phyloP scores from a whole-genome alignment of 2,329 filamentous ascomycete genomes.

The Alternaria novae-zelandiae region DNA sequence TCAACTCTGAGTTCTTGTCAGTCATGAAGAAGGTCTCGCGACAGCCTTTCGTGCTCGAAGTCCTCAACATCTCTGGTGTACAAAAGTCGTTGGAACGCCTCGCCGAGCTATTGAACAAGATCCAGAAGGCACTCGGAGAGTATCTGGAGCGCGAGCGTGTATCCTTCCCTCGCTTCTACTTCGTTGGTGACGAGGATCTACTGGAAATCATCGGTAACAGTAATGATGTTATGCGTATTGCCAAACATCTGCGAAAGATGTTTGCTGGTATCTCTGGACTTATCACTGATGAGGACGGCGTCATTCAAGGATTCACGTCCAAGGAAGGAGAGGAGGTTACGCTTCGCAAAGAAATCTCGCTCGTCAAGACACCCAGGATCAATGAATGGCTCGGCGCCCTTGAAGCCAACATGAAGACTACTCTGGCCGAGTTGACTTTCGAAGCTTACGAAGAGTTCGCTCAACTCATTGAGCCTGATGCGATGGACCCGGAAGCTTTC shows the following conservation, averaged over 20 bases:
- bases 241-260: conserved; percentile 99
- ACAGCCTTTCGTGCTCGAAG: conserved; percentile 92
- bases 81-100: conserved; percentile 95
- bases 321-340: conserved; percentile 91
- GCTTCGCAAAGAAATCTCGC: conserved; percentile 88
- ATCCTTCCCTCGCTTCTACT: conserved; percentile 98
- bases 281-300: conserved; percentile 85
- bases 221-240: conserved; percentile 93
- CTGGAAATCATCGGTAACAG: conserved; percentile 99
- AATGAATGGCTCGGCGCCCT: conserved; percentile 98
- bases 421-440: conserved; percentile 85
- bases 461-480: conserved; percentile 74
- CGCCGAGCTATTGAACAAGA: conserved; percentile 97
- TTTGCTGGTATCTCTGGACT: conserved; percentile 94
- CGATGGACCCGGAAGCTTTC: conserved; percentile 73
- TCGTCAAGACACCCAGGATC: conserved; percentile 93
- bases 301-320: conserved; percentile 90
- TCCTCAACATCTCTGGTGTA: conserved; percentile 92
- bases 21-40: conserved; percentile 99
- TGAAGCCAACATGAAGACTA: conserved; percentile 91
- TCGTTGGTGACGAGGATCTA: conserved; percentile 97
- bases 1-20: conserved; percentile 98
- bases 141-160: conserved; percentile 98
- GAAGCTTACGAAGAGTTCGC: conserved; percentile 86
- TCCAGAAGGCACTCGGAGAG: conserved; percentile 97